Evolutionary conservation across 371 early-diverging fungal species (phyloP), one percentile per base, ranked within the genome.

Genomic region (Mucor lusitanicus): DNA sequence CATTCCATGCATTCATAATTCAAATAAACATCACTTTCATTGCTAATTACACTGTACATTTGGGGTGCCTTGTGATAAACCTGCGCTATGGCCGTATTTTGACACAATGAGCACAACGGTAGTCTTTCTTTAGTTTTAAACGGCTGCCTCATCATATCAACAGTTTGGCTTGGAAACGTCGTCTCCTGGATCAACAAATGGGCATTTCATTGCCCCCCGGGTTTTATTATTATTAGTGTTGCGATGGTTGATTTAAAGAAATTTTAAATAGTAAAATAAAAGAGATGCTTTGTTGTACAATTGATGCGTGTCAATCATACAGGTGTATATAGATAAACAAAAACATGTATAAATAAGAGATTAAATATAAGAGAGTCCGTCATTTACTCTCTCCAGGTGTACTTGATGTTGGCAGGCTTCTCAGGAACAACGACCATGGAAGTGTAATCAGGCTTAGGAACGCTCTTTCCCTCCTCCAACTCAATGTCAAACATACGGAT

Each of bases 401-500:
- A 92, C 61, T 80, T 75, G 69, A 91, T 69, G 63, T 86, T 75
- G 48, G 83, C 83, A 23, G 91, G 92, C 39, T 82, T 81, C 74
- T 82, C 81, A 56, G 97, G 97, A 71, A 95, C 87, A 42, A 95
- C 94, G 64, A 98, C 92, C 89, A 98, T 88, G 50, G 91, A 91
- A 65, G 95, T 95, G 71, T 86, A 97, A 75, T 97, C 96, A 13
- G 89, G 77, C 57, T 87, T 85, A 8, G 98, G 97, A 73, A 97
- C 90, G 35, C 79, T 81, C 17, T 79, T 79, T 77, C 91, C 83
- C 40, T 79, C 75, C 32, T 79, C 75, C 32, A 74, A 64, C 46
- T 79, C 80, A 57, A 94, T 73, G 61, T 92, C 91, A 73, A 91
- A 95, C 63, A 87, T 85, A 28, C 93, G 83, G 39, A 98, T 72